Conservation (phyloP, 1,284 basidiomycete genomes). For the Cutaneotrichosporon curvatum region DNA sequence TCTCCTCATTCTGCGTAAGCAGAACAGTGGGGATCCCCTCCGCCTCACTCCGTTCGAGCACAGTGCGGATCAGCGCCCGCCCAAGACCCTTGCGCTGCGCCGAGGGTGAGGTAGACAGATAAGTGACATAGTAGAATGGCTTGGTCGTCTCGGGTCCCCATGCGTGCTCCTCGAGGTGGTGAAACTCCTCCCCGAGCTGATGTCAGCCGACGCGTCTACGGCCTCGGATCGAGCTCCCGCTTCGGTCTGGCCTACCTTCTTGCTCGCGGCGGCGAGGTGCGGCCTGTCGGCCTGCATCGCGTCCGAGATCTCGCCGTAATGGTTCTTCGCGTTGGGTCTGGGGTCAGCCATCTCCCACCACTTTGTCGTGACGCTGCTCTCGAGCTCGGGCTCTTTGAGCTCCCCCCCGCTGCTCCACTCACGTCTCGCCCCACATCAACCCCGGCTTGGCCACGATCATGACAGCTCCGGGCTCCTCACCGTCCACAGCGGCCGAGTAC, state of each 20-base stretch:
- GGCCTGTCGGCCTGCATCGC: neutral
- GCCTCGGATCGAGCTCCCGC: too few relatives aligned
- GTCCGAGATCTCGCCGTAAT: neutral
- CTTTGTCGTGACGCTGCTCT: too few relatives aligned
- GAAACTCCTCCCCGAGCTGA: neutral
- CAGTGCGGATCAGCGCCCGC: neutral
- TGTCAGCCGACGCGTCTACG: neutral
- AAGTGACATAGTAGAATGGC: neutral
- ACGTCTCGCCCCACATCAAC: constrained; percentile 1
- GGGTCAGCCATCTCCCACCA: too few relatives aligned
- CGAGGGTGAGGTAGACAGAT: neutral
- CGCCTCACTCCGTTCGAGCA: neutral
- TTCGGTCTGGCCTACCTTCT: too few relatives aligned
- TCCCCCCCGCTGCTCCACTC: too few relatives aligned
- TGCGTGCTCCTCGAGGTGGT: neutral
- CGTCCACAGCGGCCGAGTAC: neutral
- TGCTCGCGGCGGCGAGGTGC: neutral
- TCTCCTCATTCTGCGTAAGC: neutral
- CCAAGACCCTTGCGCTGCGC: neutral
- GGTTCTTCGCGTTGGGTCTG: too few relatives aligned
- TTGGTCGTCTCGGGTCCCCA: too few relatives aligned
- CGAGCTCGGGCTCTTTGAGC: too few relatives aligned
- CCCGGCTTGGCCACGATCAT: neutral
- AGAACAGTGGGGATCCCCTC: neutral
- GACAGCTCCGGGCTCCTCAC: neutral